Evolutionary conservation across 768 basidiomycete genomes (phyloP).

Genomic region (Leccinum subgranulosum): DNA sequence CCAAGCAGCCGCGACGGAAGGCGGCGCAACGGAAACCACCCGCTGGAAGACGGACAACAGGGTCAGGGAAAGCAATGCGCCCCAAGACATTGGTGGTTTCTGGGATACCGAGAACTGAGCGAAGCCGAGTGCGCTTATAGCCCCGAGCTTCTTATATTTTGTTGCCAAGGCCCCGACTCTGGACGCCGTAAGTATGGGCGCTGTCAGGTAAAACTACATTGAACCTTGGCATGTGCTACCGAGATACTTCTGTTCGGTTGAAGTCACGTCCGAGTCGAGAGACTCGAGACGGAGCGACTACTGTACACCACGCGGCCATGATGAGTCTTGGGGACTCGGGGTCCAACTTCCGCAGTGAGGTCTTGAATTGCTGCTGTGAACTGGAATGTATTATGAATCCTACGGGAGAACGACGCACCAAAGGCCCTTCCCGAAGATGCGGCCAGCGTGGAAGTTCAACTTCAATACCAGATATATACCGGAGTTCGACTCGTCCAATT

Average conservation of each 20-base stretch:
- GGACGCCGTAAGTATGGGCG: background rate
- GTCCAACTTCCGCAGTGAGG: background rate
- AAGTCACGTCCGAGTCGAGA: background rate
- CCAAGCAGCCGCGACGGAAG: conserved; percentile 50
- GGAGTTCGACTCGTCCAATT: no score
- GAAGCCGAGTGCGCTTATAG: background rate
- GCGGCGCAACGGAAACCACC: background rate
- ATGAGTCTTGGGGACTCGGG: no score
- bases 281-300: background rate
- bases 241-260: background rate
- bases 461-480: background rate
- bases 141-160: conserved; percentile 7
- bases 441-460: background rate
- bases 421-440: background rate
- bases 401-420: no score
- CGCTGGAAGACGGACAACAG: background rate
- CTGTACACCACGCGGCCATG: no score
- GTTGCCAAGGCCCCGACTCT: background rate
- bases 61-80: background rate
- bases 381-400: background rate
- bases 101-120: no score
- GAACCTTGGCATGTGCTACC: background rate
- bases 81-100: background rate
- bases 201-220: background rate
- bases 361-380: background rate